Evolutionary conservation across 331 rosid species (phyloP).

Genomic region (Acacia pycnantha): DNA sequence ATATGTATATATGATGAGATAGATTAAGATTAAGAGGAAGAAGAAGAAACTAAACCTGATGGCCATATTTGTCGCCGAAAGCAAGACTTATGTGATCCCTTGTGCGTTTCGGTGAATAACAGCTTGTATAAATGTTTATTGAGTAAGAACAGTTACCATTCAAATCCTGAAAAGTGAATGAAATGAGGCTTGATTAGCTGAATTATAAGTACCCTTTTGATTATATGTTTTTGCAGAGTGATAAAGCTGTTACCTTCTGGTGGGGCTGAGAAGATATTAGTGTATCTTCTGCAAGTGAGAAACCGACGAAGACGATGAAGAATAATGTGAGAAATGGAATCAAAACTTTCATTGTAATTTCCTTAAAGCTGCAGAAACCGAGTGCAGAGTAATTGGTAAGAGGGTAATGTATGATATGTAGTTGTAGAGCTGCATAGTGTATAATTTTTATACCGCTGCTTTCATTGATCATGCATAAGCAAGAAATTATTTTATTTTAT

Average conservation of each 20-base stretch:
- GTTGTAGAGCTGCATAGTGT: background rate
- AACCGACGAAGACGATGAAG: constrained; percentile 27
- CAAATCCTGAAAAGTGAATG: background rate
- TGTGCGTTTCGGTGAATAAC: constrained; percentile 63
- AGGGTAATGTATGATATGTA: background rate
- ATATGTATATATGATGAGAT: background rate
- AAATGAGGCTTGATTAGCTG: background rate
- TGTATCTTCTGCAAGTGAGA: constrained; percentile 34
- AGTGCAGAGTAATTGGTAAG: background rate
- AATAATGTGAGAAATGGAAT: constrained; percentile 33
- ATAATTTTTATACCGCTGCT: no score
- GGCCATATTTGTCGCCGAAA: constrained; percentile 84
- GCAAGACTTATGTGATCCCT: constrained; percentile 72
- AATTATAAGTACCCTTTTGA: background rate
- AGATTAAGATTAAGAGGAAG: background rate
- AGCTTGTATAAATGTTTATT: constrained; percentile 62
- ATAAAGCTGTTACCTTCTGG: constrained; percentile 29
- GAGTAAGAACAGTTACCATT: constrained; percentile 53
- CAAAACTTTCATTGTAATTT: constrained; percentile 22
- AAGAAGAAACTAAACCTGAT: constrained; percentile 51
- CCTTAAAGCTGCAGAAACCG: background rate
- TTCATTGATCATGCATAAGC: no score
- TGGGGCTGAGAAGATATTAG: constrained; percentile 38
- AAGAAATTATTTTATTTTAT: constrained; percentile 19
- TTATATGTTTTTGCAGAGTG: background rate